Base-by-base conservation (phyloP, 129 eudicot genomes). In the Pulicaria dysenterica region DNA sequence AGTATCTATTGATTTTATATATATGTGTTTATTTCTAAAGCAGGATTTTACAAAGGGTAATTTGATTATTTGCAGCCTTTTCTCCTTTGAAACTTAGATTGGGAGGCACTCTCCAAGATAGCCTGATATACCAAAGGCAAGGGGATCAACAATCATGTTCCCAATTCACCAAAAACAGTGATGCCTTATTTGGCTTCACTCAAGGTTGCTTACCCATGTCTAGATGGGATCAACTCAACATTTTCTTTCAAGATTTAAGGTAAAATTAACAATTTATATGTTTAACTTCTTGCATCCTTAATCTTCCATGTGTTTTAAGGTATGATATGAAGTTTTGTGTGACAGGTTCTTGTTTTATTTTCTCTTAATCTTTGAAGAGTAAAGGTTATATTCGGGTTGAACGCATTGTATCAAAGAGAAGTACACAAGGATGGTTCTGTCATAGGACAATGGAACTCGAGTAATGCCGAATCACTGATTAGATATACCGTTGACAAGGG, bases 91-190 rank as follows among this genome's bases (percentile, higher is more conserved):
- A 90, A 82, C 81, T 95, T 50, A 88, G 99, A 89, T 73, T 95
- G 34, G 99, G 99, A 6, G 99, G 99, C 45, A 95, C 97, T 31
- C 79, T 90, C 77, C 96, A 95, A 84, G 85, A 95, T 62, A 90
- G 73, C 68, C 74, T 95, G 42, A 73, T 75, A 12, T 94, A 84
- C 77, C 91, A 94, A 84, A 83, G 60, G 15, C 58, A 13, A 69
- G 79, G 69, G 41, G 74, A 77, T 47, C 47, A 81, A 45, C 57
- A 56, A 47, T 73, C 97, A 58, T 94, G 99, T 38, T 15, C 78
- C 34, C 81, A 76, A 40, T 94, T 86, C 71, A 75, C 48, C 24
- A 31, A 1, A 37, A 78, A 76, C 54, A 40, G 40, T 61, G 48
- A 76, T 4, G 84, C 63, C 70, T 17, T 90, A 78, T 72, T 95